Conservation (phyloP, 768 basidiomycete species). For the Sistotremastrum suecicum region DNA sequence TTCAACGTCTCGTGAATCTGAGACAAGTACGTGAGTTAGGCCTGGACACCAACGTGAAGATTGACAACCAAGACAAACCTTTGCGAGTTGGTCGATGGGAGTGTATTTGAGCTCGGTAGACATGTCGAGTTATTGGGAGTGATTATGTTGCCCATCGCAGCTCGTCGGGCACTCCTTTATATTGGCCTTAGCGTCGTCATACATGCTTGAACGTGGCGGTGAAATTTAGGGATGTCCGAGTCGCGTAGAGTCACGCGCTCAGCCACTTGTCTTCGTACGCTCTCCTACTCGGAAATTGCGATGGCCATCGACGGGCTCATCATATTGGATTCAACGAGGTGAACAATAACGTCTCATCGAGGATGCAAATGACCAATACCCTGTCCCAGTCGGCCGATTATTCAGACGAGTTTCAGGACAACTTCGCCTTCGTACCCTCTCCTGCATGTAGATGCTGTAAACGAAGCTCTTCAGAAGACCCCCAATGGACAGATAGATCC, state of each 20-base stretch:
- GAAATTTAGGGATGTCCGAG: neutral
- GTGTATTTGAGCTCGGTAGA: neutral
- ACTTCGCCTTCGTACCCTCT: conserved; percentile 66
- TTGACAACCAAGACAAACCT: neutral
- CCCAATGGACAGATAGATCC: conserved; percentile 6
- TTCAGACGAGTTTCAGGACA: conserved; percentile 81
- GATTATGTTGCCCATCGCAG: too few species aligned
- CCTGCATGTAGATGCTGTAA: conserved; percentile 76
- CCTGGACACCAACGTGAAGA: neutral
- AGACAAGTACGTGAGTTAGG: neutral
- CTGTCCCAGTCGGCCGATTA: conserved; percentile 43
- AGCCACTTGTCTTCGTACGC: neutral
- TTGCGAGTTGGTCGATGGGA: neutral
- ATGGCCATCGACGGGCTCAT: conserved; percentile 80
- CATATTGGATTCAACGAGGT: conserved; percentile 65
- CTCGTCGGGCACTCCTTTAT: too few species aligned
- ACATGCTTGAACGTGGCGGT: too few species aligned
- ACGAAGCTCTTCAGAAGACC: conserved; percentile 51
- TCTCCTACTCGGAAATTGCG: neutral
- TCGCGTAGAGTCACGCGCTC: neutral
- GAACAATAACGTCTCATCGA: conserved; percentile 14
- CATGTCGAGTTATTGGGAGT: too few species aligned
- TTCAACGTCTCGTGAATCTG: conserved; percentile 8
- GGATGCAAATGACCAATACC: neutral
- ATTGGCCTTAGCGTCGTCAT: too few species aligned